These are phyloP conservation scores for Solanum phureja DNA, from an alignment of 257 asterid genomes.

Conservation along the genomic window DNA sequence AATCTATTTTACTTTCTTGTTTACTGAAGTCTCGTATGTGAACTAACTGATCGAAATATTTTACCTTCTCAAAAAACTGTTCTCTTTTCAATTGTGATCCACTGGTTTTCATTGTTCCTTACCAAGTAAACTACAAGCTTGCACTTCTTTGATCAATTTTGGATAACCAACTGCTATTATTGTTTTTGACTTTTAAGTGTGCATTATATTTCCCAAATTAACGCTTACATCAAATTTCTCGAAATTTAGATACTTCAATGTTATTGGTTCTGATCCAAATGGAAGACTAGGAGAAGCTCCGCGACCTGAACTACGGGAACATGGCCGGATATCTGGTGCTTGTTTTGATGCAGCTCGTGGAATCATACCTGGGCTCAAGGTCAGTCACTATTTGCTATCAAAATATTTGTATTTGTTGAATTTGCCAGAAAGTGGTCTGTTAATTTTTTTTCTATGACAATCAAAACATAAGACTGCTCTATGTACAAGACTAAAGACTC, in stretches of 20 bases:
- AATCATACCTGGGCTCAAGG: constrained; percentile 75
- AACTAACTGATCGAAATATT: not conserved
- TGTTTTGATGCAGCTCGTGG: constrained; percentile 94
- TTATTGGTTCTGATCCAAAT: constrained; percentile 65
- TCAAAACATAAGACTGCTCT: not conserved
- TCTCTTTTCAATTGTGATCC: not conserved
- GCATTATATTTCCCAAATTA: not conserved
- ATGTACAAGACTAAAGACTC: not conserved
- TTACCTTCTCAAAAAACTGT: not conserved
- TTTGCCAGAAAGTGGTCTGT: not conserved
- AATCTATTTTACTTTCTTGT: not conserved
- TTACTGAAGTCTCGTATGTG: not conserved
- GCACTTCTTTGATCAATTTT: not conserved
- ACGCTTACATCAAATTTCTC: not conserved
- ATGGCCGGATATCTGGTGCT: constrained; percentile 84
- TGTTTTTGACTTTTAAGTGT: not conserved
- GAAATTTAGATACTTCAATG: constrained; percentile 30
- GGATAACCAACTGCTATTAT: not conserved
- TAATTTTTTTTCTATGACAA: not conserved
- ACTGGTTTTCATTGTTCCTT: not conserved
- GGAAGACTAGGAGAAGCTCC: constrained; percentile 97
- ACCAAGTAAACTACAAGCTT: not conserved
- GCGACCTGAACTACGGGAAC: constrained; percentile 75
- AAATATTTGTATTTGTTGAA: not conserved
- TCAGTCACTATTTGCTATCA: not conserved